Evolutionary conservation across 2,329 filamentous ascomycete species (phyloP), one percentile per base, ranked within the genome.

Genomic region (Sarocladiaceae sp.): DNA sequence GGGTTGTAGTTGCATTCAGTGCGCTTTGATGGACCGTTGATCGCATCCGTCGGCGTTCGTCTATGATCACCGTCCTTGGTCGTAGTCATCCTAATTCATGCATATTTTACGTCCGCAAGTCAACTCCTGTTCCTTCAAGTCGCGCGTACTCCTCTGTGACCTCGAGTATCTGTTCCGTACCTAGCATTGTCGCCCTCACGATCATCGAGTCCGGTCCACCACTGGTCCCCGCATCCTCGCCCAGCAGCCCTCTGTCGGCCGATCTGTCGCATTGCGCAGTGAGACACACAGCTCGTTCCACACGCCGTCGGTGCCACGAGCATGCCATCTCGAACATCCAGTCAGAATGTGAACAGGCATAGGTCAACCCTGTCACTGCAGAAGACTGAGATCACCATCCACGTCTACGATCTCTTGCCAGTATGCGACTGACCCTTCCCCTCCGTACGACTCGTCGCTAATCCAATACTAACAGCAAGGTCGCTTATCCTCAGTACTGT

Each of bases 341-440:
- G 44, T 22, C 44, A 48, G 44, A 48, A 48, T 48, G 44, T 48
- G 44, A 66, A 61, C 54, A 62, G 66, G 54, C 86, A 88, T 63
- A 73, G 85, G 56, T 84, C 82, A 53, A 88, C 85, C 1, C 66
- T 88, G 44, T 87, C 86, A 15, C 70, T 88, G 18, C 82, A 85
- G 58, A 87, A 87, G 64, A 90, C 85, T 2, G 84, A 90, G 64
- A 79, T 92, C 55, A 71, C 80, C 46, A 90, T 92, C 63, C 84
- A 91, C 63, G 83, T 90, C 61, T 92, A 92, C 63, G 88, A 91
- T 66, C 74, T 91, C 7, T 74, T 92, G 15, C 84, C 87, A 35
- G 85, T 88, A 76, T 58, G 75, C 58, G 26, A 48, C 48, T 23
- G 8, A 44, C 44, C 26, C 5, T 12, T 33, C 18, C n/a, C 33